phyloP scores from a whole-genome alignment of 768 basidiomycete species.

The Crepidotus variabilis region DNA sequence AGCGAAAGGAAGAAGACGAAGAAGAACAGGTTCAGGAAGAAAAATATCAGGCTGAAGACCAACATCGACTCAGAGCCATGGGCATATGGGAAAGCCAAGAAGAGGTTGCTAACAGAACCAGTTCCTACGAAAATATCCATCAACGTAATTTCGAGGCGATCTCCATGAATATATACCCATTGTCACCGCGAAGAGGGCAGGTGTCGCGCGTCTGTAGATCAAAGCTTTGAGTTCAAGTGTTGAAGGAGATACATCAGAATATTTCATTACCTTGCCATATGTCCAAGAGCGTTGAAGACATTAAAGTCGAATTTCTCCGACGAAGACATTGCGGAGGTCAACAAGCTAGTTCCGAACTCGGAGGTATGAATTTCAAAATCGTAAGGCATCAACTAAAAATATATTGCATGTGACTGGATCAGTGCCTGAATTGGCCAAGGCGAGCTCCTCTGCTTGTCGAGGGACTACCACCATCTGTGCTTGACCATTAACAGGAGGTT shows the following conservation, averaged over 20 bases:
- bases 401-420: too few species aligned
- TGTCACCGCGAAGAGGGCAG: conserved; percentile 38
- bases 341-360: too few species aligned
- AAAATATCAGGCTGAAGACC: conserved; percentile 39
- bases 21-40: conserved; percentile 54
- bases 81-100: conserved; percentile 56
- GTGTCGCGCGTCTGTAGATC: conserved; percentile 32
- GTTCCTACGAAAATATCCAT: conserved; percentile 28
- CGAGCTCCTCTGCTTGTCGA: too few species aligned
- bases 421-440: too few species aligned
- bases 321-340: background rate
- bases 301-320: background rate
- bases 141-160: background rate
- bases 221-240: background rate
- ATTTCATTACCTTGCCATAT: conserved; percentile 1
- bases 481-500: too few species aligned
- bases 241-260: background rate
- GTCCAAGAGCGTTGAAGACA: background rate
- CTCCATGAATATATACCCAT: conserved; percentile 31
- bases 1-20: conserved; percentile 47
- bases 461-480: too few species aligned
- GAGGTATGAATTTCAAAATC: too few species aligned
- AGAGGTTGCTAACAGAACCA: conserved; percentile 51
- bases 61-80: conserved; percentile 35
- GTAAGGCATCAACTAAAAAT: too few species aligned